A percentile compares a stretch with the other conserved stretches of the same genome.
Evolutionary conservation across 1,139 yeast species (phyloP).

Genomic region (Lodderomyces jiufengensis): DNA sequence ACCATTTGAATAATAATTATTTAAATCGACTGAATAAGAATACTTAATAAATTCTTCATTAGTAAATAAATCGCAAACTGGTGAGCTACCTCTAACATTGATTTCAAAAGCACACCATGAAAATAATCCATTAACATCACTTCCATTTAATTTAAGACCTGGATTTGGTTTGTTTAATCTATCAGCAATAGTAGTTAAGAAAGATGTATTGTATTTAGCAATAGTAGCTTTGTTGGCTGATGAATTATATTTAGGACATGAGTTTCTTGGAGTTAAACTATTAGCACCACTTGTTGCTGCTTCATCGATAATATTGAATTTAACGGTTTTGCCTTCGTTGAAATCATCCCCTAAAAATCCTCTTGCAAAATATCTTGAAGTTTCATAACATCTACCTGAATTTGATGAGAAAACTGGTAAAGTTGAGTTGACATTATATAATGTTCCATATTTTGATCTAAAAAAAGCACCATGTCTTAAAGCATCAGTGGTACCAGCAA

Average conservation of each 20-base stretch:
- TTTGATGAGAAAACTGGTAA: constrained; percentile 35
- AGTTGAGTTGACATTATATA: constrained; percentile 18
- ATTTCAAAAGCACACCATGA: constrained; percentile 54
- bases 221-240: constrained; percentile 9
- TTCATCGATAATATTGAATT: constrained; percentile 26
- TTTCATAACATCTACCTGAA: constrained; percentile 29
- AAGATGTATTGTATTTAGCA: constrained; percentile 17
- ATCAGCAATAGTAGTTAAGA: constrained; percentile 33
- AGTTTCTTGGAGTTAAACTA: constrained; percentile 29
- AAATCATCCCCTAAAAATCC: constrained; percentile 32
- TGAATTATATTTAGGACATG: constrained; percentile 24
- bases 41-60: constrained; percentile 45
- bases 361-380: constrained; percentile 29
- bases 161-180: constrained; percentile 32
- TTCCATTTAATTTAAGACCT: constrained; percentile 33
- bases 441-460: constrained; percentile 30
- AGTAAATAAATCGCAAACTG: constrained; percentile 49
- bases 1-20: constrained; percentile 46
- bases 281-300: constrained; percentile 30
- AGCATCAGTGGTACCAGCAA: constrained; percentile 32
- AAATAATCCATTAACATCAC: constrained; percentile 40
- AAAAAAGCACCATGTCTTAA: constrained; percentile 32
- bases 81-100: constrained; percentile 46
- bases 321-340: constrained; percentile 17
- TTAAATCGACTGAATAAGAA: constrained; percentile 33